Base-by-base conservation (phyloP, 2,329 filamentous ascomycete species). In the Botrytis hyacinthi region DNA sequence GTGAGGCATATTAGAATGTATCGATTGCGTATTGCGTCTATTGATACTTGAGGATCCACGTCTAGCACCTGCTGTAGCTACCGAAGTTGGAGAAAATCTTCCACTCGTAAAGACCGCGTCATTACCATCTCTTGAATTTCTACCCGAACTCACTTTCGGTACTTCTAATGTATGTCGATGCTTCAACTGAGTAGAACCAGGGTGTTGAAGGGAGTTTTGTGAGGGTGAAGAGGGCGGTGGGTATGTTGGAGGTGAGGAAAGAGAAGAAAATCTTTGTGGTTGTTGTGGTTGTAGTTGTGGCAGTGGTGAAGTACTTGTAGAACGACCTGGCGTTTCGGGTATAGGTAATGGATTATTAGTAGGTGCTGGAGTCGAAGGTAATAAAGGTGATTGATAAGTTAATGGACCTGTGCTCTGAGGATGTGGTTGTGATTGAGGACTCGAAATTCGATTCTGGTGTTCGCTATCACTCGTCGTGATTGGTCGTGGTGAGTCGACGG, bases 111-210 rank as follows among this genome's bases (percentile, higher is more conserved):
- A 89, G 2, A 83, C 86, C 32, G 91, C 87, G 77, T 97, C 94
- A 4, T 83, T 87, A 44, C 90, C 87, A 77, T 97, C 94, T 77
- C 89, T 90, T n/a, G 93, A 94, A 71, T 84, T 87, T 78, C 93
- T 88, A 48, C 87, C 84, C n/a, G 90, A 86, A 32, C 87, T 84
- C 26, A 86, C 82, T 82, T 91, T 93, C 12, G 95, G 94, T 0
- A 97, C 93, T 82, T 97, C 94, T 40, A 98, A 86, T 0, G 94
- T 97, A 83, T 97, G 92, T 76, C 95, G 90, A 75, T 97, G 93
- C 81, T 92, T 92, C 67, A 95, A 84, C 72, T 88, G 87, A 32
- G 87, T 83, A 46, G 85, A 84, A 22, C 86, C 85, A 14, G 88
- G 84, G 57, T 90, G 86, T 62, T 73, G 76, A 32, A 73, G 70